Conservation (phyloP, 2,329 filamentous ascomycete species). For the Microdochium trichocladiopsis region DNA sequence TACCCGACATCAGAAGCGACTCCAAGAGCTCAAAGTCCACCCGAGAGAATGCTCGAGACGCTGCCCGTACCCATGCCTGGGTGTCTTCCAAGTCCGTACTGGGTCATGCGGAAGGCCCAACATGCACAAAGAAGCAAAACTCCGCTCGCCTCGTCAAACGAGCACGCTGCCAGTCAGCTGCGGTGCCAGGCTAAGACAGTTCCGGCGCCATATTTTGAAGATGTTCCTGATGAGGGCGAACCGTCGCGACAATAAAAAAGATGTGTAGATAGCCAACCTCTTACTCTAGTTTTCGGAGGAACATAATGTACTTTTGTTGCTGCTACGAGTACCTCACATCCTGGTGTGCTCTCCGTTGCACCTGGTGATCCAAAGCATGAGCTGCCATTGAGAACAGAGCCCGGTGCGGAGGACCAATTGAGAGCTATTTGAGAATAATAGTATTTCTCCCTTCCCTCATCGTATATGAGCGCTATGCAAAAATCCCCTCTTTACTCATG, state of each 20-base stretch:
- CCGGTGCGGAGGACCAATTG: too few relatives aligned
- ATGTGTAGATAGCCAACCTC: background rate
- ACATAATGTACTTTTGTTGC: background rate
- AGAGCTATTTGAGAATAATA: too few relatives aligned
- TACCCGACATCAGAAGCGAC: background rate
- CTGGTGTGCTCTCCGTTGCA: too few relatives aligned
- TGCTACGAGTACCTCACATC: too few relatives aligned
- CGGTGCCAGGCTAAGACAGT: background rate
- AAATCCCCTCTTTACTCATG: too few relatives aligned
- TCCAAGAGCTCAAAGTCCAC: background rate
- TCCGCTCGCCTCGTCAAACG: background rate
- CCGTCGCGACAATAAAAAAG: background rate
- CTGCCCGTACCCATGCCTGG: background rate
- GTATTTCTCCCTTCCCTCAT: too few relatives aligned
- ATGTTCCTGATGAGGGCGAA: background rate
- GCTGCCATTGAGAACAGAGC: too few relatives aligned
- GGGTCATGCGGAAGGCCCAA: background rate
- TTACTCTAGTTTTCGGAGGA: background rate
- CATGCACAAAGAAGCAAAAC: background rate
- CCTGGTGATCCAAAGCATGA: too few relatives aligned
- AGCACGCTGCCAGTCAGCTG: background rate
- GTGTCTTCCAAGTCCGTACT: background rate
- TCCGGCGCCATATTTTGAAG: background rate
- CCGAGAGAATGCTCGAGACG: background rate
- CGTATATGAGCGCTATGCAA: too few relatives aligned